Evolutionary conservation across 1,284 basidiomycete species (phyloP).

Genomic region (Malassezia restricta): DNA sequence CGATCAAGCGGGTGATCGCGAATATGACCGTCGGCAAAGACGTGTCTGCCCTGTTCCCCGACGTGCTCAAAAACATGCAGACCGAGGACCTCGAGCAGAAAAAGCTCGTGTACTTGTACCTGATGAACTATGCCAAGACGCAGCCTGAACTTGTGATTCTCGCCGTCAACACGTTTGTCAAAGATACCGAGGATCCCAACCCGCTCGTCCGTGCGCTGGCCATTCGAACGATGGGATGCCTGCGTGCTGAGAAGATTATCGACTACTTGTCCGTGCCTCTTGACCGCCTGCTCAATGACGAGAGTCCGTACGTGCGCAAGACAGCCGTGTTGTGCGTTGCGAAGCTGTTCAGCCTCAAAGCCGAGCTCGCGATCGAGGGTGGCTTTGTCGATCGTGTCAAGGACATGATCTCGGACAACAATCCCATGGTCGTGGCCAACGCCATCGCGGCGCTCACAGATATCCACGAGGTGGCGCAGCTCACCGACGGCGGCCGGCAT

Average conservation of each 20-base stretch:
- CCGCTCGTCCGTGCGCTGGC: slow-evolving; percentile 89
- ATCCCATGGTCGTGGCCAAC: slow-evolving; percentile 98
- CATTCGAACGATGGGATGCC: slow-evolving; percentile 92
- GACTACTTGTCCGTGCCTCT: slow-evolving; percentile 91
- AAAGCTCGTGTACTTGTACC: slow-evolving; percentile 93
- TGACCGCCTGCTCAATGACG: slow-evolving; percentile 77
- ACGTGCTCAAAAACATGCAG: slow-evolving; percentile 97
- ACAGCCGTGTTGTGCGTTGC: slow-evolving; percentile 54
- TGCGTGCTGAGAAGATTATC: slow-evolving; percentile 96
- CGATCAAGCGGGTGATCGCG: slow-evolving; percentile 70
- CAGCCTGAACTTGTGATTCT: slow-evolving; percentile 95
- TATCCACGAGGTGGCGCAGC: slow-evolving; percentile 57
- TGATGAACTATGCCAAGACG: slow-evolving; percentile 97
- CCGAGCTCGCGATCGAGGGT: slow-evolving; percentile 83
- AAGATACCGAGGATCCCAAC: slow-evolving; percentile 86
- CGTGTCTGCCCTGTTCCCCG: slow-evolving; percentile 78
- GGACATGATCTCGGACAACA: slow-evolving; percentile 77
- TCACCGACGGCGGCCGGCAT: slow-evolving; percentile 22
- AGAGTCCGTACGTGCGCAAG: slow-evolving; percentile 82
- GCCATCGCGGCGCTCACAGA: slow-evolving; percentile 85
- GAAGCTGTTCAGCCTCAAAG: slow-evolving; percentile 92
- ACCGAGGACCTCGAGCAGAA: slow-evolving; percentile 88
- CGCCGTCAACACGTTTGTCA: slow-evolving; percentile 95
- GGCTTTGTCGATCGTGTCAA: slow-evolving; percentile 80
- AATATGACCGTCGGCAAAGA: slow-evolving; percentile 95